Percentiles rank a stretch among this genome's conserved stretches.
Evolutionary conservation across 2,329 filamentous ascomycete species (phyloP).

Genomic region (Hyphodiscus sp.): DNA sequence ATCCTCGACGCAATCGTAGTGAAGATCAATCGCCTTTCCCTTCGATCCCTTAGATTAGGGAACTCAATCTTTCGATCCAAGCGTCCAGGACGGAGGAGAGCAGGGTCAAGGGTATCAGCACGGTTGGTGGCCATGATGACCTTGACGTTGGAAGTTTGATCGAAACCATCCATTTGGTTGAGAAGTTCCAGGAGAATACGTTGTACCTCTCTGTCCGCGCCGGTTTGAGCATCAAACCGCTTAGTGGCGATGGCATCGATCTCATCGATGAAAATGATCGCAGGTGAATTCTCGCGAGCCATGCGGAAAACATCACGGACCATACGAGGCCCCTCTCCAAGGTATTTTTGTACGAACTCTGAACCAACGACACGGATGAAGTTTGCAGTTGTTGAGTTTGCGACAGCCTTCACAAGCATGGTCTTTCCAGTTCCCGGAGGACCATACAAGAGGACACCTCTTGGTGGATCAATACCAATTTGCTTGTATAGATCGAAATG

Average conservation of each 20-base stretch:
- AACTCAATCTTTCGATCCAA: slow-evolving; percentile 99
- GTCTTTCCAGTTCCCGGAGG: slow-evolving; percentile 96
- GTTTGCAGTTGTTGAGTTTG: slow-evolving; percentile 94
- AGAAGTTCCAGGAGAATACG: slow-evolving; percentile 95
- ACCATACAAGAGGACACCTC: slow-evolving; percentile 92
- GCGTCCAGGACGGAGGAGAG: slow-evolving; percentile 87
- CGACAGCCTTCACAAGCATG: slow-evolving; percentile 96
- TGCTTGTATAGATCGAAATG: slow-evolving; percentile 99
- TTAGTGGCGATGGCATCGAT: slow-evolving; percentile 99
- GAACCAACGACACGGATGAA: slow-evolving; percentile 98
- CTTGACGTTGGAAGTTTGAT: slow-evolving; percentile 98
- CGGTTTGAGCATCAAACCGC: slow-evolving; percentile 97
- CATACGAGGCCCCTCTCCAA: slow-evolving; percentile 97
- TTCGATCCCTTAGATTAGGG: slow-evolving; percentile 85
- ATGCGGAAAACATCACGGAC: slow-evolving; percentile 98
- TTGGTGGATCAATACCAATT: slow-evolving; percentile 96
- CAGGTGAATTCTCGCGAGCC: slow-evolving; percentile 95
- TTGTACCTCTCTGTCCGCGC: slow-evolving; percentile 95
- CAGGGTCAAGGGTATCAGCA: slow-evolving; percentile 93
- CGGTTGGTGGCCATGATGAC: slow-evolving; percentile 99
- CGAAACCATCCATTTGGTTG: slow-evolving; percentile 99
- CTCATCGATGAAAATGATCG: slow-evolving; percentile 99
- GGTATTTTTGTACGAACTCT: slow-evolving; percentile 98
- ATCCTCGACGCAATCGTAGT: slow-evolving; percentile 95
- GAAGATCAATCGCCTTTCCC: slow-evolving; percentile 95